Evolutionary conservation across 495 filamentous ascomycete species (phyloP).

Genomic region (Emericellopsis terricola): DNA sequence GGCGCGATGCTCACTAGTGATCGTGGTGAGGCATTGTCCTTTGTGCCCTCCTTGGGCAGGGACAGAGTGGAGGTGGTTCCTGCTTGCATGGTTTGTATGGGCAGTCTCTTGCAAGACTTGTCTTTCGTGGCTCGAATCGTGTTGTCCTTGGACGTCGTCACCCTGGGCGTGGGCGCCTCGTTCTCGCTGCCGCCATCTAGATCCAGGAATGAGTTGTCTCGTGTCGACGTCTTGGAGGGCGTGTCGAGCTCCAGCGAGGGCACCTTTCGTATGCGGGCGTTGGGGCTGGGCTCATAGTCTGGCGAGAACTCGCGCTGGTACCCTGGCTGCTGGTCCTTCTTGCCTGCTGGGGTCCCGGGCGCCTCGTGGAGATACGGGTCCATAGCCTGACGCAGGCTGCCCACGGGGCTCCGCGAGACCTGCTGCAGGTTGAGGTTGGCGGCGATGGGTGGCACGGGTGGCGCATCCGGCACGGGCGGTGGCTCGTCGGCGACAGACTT

Average conservation of each 20-base stretch:
- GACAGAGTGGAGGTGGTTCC: conserved; percentile 14
- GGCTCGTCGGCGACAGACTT: conserved; percentile 46
- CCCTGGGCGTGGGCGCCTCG: conserved; percentile 13
- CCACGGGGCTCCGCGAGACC: conserved; percentile 48
- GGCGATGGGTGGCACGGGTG: conserved; percentile 2
- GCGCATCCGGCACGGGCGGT: conserved; percentile 21
- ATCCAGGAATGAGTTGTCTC: conserved; percentile 16
- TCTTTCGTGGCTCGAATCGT: conserved; percentile 7
- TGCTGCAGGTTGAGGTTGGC: neutral
- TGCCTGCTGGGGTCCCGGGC: conserved; percentile 5
- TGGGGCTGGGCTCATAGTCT: conserved; percentile 41
- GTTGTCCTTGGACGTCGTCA: neutral
- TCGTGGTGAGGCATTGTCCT: conserved; percentile 1
- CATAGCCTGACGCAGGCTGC: conserved; percentile 80
- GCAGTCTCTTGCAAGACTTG: conserved; percentile 10
- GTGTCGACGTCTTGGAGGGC: conserved; percentile 1
- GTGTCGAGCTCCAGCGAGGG: conserved; percentile 11
- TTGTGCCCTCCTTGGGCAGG: conserved; percentile 20
- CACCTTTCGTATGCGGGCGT: conserved; percentile 40
- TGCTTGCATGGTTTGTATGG: neutral
- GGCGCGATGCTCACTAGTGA: conserved; percentile 21
- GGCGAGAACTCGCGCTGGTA: conserved; percentile 39
- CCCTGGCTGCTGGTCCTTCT: conserved; percentile 3
- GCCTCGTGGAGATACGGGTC: conserved; percentile 50
- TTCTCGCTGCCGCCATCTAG: conserved; percentile 16